phyloP scores from a whole-genome alignment of 257 asterid species.

The Penstemon barbatus region DNA sequence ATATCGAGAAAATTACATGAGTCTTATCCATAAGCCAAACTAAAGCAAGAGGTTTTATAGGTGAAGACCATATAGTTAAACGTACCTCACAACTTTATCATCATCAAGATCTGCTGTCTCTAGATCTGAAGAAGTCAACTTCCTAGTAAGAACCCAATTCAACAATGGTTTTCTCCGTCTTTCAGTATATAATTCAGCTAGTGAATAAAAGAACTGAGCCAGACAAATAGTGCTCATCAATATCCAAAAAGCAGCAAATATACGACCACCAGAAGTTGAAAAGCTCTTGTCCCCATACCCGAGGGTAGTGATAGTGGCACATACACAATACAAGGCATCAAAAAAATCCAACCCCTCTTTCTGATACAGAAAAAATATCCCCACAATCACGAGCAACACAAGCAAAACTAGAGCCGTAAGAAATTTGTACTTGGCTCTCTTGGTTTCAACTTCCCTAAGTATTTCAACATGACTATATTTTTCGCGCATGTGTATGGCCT shows the following conservation, averaged over 20 bases:
- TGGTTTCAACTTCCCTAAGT: conserved; percentile 50
- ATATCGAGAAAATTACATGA: background rate
- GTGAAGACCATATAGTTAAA: conserved; percentile 1
- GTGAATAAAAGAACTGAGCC: conserved; percentile 66
- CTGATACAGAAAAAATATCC: conserved; percentile 46
- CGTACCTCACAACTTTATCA: conserved; percentile 64
- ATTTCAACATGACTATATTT: conserved; percentile 45
- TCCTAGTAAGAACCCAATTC: conserved; percentile 60
- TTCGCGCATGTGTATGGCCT: conserved; percentile 52
- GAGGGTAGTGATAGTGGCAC: conserved; percentile 70
- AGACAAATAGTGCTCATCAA: conserved; percentile 66
- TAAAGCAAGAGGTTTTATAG: background rate
- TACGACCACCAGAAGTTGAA: conserved; percentile 61
- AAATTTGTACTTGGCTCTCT: conserved; percentile 54
- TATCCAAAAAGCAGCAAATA: conserved; percentile 83
- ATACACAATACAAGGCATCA: conserved; percentile 79
- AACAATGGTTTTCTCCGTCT: conserved; percentile 51
- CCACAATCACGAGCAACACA: conserved; percentile 40
- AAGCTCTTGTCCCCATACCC: conserved; percentile 93
- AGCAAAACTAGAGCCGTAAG: conserved; percentile 39
- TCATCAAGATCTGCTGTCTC: conserved; percentile 87
- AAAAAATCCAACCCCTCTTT: conserved; percentile 54
- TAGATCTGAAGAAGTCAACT: conserved; percentile 62
- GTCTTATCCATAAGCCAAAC: background rate
- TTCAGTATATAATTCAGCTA: conserved; percentile 70